These are phyloP conservation scores for Neurospora sp. DNA, from an alignment of 495 filamentous ascomycete species.

Conservation along the genomic window DNA sequence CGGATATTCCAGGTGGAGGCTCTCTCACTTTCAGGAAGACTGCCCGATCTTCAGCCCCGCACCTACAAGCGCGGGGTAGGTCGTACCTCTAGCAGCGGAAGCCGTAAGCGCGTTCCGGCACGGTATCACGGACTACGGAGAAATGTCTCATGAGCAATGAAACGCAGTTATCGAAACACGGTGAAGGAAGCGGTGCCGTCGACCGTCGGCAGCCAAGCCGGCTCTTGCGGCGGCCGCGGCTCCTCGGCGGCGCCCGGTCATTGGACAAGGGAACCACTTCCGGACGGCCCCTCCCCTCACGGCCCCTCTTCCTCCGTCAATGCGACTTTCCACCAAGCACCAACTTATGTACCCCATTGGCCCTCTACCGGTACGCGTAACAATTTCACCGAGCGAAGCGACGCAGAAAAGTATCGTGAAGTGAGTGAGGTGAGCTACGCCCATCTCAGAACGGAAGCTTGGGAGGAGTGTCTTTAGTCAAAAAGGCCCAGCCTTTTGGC, in stretches of 20 bases:
- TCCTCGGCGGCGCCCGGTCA: not conserved
- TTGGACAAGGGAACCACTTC: not conserved
- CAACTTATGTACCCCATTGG: not conserved
- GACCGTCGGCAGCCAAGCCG: not conserved
- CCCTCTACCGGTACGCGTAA: not conserved
- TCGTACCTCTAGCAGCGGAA: not conserved
- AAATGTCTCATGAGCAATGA: not conserved
- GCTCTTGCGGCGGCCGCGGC: not conserved
- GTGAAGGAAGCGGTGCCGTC: not conserved
- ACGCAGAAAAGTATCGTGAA: not conserved
- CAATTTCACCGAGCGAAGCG: not conserved
- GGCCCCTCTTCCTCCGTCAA: not conserved
- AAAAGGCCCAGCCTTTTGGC: not conserved
- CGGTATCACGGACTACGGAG: not conserved
- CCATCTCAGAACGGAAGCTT: not conserved
- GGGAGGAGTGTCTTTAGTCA: not conserved
- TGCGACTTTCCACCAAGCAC: not conserved
- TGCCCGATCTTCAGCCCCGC: not conserved
- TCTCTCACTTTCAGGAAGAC: not conserved
- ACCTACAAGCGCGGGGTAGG: not conserved
- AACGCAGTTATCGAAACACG: not conserved
- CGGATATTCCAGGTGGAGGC: not conserved
- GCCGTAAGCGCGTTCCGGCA: not conserved
- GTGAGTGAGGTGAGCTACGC: not conserved
- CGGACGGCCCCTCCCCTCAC: not conserved